phyloP scores from a whole-genome alignment of 805 yeast species.

The Cyberlindnera mycetangii region DNA sequence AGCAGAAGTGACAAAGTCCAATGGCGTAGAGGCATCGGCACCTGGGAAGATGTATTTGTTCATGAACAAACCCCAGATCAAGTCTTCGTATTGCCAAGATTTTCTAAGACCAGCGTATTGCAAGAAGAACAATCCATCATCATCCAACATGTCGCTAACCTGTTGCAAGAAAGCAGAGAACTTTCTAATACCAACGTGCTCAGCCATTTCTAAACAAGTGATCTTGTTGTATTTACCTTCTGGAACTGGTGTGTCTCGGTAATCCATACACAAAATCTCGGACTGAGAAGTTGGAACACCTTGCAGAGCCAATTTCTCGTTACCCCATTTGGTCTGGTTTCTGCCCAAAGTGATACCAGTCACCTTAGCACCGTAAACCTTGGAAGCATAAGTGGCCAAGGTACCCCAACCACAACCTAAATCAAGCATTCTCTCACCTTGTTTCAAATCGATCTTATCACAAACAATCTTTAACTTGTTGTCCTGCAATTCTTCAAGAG shows the following conservation, averaged over 20 bases:
- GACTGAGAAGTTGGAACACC: constrained; percentile 71
- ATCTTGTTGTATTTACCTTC: constrained; percentile 74
- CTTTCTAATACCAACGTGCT: constrained; percentile 91
- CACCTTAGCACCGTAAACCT: constrained; percentile 77
- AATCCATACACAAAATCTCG: constrained; percentile 76
- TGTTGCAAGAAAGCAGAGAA: constrained; percentile 72
- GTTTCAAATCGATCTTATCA: constrained; percentile 72
- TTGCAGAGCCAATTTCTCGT: constrained; percentile 60
- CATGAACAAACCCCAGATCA: constrained; percentile 94
- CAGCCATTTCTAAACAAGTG: constrained; percentile 92
- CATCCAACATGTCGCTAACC: constrained; percentile 84
- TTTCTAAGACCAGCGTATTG: constrained; percentile 92
- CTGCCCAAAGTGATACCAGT: constrained; percentile 89
- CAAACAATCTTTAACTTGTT: constrained; percentile 85
- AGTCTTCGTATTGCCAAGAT: constrained; percentile 92
- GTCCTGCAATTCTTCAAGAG: constrained; percentile 81
- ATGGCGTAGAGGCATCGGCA: constrained; percentile 94
- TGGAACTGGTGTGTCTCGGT: constrained; percentile 85
- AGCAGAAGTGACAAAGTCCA: constrained; percentile 72
- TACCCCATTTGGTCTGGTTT: constrained; percentile 92
- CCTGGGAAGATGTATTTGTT: constrained; percentile 96
- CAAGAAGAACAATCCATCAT: constrained; percentile 82
- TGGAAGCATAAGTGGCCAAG: constrained; percentile 78
- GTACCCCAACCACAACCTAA: constrained; percentile 98
- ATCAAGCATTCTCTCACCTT: constrained; percentile 76